Evolutionary conservation across 179 eudicot species (phyloP).

Genomic region (Actinidia chinensis): DNA sequence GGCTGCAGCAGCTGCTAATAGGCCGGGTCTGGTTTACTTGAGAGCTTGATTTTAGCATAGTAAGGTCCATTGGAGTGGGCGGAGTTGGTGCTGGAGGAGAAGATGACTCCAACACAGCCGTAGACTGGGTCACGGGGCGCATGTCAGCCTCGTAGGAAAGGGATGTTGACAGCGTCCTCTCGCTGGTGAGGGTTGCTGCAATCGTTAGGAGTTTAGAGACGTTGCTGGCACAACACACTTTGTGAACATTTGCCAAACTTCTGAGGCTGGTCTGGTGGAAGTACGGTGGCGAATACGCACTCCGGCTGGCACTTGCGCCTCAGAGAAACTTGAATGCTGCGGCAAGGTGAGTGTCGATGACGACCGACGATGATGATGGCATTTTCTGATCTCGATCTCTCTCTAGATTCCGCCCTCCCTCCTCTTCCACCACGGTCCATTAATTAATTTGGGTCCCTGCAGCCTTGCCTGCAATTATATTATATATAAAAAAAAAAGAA

Average conservation of each 20-base stretch:
- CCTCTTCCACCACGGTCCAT: too few species aligned
- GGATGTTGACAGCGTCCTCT: constrained; percentile 69
- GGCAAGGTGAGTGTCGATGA: constrained; percentile 65
- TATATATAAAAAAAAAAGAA: too few species aligned
- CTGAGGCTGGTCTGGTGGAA: constrained; percentile 76
- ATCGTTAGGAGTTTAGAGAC: constrained; percentile 75
- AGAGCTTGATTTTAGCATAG: constrained; percentile 69
- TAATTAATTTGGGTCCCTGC: too few species aligned
- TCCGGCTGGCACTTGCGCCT: constrained; percentile 70
- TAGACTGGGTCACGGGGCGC: constrained; percentile 77
- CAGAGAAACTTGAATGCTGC: constrained; percentile 75
- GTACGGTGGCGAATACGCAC: constrained; percentile 71
- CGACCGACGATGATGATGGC: constrained; percentile 18
- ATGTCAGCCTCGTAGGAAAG: constrained; percentile 75
- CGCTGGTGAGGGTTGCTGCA: constrained; percentile 78
- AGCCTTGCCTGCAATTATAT: too few species aligned
- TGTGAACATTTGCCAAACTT: constrained; percentile 67
- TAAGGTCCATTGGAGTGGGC: constrained; percentile 66
- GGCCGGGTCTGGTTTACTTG: constrained; percentile 67
- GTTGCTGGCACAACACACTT: constrained; percentile 67
- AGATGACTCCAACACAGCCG: constrained; percentile 80
- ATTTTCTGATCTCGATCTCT: background rate
- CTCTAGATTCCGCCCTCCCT: too few species aligned
- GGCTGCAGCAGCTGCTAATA: constrained; percentile 32
- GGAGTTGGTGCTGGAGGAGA: constrained; percentile 64